Base-by-base conservation (phyloP, 208 protist genomes). In the Lotmaria passim region DNA sequence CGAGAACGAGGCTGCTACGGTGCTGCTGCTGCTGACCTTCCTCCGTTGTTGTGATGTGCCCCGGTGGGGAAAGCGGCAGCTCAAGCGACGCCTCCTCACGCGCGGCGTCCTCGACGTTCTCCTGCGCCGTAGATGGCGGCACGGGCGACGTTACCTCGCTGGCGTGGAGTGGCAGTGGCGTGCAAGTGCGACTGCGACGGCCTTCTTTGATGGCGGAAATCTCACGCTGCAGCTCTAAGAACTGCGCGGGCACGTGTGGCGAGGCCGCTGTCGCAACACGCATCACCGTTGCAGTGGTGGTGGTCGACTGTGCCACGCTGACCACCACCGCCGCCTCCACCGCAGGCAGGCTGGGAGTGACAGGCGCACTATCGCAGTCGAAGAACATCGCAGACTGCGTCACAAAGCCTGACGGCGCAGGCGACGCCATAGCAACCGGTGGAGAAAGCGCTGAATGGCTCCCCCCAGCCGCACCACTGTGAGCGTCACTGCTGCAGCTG, bases 341-440 rank as follows among this genome's bases (percentile, higher is more conserved):
- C 0, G 19, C 39, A 3, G 58, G 62, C 23, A 79, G 5, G 10
- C 41, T 73, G 21, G 83, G 82, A 0, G 85, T 85, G 1, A 69
- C 41, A 6, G 79, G 77, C 0, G 69, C 79, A 50, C 79, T 91
- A 21, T 82, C 56, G 46, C 85, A 90, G 47, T 87, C 85, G 23
- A 79, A 78, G 59, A 90, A 90, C 58, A 82, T 74, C 14, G 69
- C 75, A 5, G 79, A 85, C n/a, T 56, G 41, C 14, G 38, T 48
- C 2, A 52, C 58, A 11, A 78, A n/a, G 15, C 78, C 76, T 0
- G 76, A 74, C 12, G 31, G 19, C 14, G 39, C 52, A 19, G 69
- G 75, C 6, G 75, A 81, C 4, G 24, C 30, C 3, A 58, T 34
- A 7, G 47, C 11, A 1, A 43, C 19, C 44, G 51, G 58, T 2